These are phyloP conservation scores for Cutaneotrichosporon dermatis DNA, from an alignment of 1,284 basidiomycete genomes.

Conservation along the genomic window DNA sequence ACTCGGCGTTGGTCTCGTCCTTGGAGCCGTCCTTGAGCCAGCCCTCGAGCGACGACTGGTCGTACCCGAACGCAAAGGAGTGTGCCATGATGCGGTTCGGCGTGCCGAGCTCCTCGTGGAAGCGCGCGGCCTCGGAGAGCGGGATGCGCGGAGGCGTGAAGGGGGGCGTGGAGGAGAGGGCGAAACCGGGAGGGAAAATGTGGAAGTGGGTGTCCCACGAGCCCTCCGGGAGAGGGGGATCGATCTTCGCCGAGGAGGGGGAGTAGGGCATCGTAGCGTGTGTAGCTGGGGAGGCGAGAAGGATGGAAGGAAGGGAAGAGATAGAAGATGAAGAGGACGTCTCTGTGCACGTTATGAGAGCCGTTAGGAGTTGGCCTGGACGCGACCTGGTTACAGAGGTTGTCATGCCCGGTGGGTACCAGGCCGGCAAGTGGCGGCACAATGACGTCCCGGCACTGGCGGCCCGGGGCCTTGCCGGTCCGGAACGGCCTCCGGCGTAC, in stretches of 20 bases:
- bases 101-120: constrained; percentile 6
- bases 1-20: too few relatives aligned
- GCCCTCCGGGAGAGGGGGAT: constrained; percentile 2
- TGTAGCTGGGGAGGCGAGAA: not conserved
- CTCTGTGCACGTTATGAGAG: too few relatives aligned
- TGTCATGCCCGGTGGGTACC: too few relatives aligned
- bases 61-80: constrained; percentile 2
- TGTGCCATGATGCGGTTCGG: constrained; percentile 9
- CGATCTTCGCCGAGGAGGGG: not conserved
- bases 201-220: constrained; percentile 16
- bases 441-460: too few relatives aligned
- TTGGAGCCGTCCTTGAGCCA: not conserved
- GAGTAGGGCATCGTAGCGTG: not conserved
- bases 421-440: too few relatives aligned
- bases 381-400: too few relatives aligned
- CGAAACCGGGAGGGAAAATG: constrained; percentile 7
- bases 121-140: not conserved
- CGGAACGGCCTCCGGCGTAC: too few relatives aligned
- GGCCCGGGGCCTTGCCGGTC: too few relatives aligned
- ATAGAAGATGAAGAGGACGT: not conserved
- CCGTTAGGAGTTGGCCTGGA: too few relatives aligned
- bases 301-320: not conserved
- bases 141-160: constrained; percentile 6
- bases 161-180: not conserved
- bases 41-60: not conserved